phyloP scores from a whole-genome alignment of 768 basidiomycete genomes.

The Tricholoma matsutake region DNA sequence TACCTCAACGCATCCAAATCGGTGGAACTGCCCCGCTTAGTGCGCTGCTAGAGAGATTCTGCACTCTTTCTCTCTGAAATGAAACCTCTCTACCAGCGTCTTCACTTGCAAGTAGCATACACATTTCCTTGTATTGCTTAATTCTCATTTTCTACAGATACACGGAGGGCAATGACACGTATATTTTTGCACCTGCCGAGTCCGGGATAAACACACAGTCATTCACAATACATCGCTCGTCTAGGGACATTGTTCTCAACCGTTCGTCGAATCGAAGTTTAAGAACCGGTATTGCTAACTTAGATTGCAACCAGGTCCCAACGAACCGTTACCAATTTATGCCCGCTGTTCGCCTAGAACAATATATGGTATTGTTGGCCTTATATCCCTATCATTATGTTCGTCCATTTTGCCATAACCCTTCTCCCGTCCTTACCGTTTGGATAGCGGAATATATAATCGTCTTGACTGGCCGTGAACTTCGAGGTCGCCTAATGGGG shows the following conservation, averaged over 20 bases:
- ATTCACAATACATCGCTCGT: constrained; percentile 66
- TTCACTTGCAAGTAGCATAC: constrained; percentile 54
- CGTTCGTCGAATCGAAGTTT: constrained; percentile 36
- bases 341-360: constrained; percentile 60
- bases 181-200: constrained; percentile 68
- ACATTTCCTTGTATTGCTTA: not conserved
- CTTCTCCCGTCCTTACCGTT: not conserved
- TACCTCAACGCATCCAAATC: constrained; percentile 27
- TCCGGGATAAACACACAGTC: constrained; percentile 59
- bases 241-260: constrained; percentile 74
- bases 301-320: constrained; percentile 40
- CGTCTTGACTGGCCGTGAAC: constrained; percentile 79
- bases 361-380: constrained; percentile 73
- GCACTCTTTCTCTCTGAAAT: constrained; percentile 38
- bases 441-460: constrained; percentile 90
- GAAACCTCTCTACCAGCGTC: constrained; percentile 69
- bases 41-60: constrained; percentile 10
- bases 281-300: constrained; percentile 7
- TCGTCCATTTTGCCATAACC: constrained; percentile 5
- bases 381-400: constrained; percentile 78
- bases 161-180: constrained; percentile 67
- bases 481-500: constrained; percentile 74
- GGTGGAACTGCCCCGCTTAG: constrained; percentile 4
- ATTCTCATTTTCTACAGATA: constrained; percentile 45
- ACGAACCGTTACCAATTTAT: constrained; percentile 47